Conservation (phyloP, 768 basidiomycete species). For the Solioccasus polychromus region DNA sequence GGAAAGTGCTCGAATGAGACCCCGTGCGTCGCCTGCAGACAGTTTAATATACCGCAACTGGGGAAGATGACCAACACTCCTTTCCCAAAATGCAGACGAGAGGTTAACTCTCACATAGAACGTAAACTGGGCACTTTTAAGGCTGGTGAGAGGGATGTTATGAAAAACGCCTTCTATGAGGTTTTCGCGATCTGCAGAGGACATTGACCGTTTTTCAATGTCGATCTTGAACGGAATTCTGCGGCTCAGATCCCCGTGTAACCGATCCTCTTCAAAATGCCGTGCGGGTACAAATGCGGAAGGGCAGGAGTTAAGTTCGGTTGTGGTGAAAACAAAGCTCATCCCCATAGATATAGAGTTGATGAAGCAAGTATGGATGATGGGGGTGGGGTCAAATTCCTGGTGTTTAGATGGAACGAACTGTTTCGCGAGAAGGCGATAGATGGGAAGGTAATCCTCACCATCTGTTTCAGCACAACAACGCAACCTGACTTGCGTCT, state of each 20-base stretch:
- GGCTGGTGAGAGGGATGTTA: conserved; percentile 9
- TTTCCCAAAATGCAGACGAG: conserved; percentile 16
- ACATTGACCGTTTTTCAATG: not conserved
- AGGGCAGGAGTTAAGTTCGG: conserved; percentile 4
- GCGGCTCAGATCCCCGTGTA: conserved; percentile 17
- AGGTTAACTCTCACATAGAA: conserved; percentile 7
- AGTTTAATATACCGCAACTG: conserved; percentile 14
- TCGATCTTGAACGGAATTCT: conserved; percentile 18
- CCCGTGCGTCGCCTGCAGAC: not conserved
- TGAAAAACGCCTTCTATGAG: conserved; percentile 11
- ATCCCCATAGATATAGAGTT: conserved; percentile 9
- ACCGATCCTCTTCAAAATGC: conserved; percentile 4
- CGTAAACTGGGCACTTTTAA: conserved; percentile 11
- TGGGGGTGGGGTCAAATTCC: not conserved
- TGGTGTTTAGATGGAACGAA: conserved; percentile 9
- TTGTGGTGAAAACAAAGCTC: conserved; percentile 17
- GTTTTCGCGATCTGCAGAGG: conserved; percentile 8
- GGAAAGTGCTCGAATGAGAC: conserved; percentile 9
- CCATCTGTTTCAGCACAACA: conserved; percentile 7
- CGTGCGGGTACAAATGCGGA: conserved; percentile 6
- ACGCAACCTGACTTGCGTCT: conserved; percentile 17
- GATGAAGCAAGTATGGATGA: conserved; percentile 12
- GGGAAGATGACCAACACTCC: conserved; percentile 12
- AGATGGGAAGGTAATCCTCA: conserved; percentile 9
- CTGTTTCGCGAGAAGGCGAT: conserved; percentile 13